Conservation (phyloP, 805 yeast genomes). For the Candida alai region DNA sequence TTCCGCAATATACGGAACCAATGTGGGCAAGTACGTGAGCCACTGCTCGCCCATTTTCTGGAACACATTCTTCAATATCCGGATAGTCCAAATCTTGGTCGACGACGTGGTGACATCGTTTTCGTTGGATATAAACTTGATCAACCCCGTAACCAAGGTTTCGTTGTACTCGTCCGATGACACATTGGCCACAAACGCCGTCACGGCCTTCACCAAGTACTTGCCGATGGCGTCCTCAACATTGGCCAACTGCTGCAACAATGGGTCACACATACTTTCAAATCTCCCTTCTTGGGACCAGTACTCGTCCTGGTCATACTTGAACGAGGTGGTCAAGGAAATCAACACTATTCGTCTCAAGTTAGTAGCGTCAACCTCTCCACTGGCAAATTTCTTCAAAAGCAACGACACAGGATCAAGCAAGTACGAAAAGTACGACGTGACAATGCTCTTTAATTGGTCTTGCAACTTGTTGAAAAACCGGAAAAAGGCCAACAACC, state of each 20-base stretch:
- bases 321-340: constrained; percentile 76
- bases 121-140: constrained; percentile 35
- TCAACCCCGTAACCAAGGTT: constrained; percentile 44
- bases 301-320: constrained; percentile 87
- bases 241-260: constrained; percentile 61
- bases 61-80: constrained; percentile 75
- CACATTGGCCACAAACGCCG: constrained; percentile 68
- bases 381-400: constrained; percentile 46
- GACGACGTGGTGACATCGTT: constrained; percentile 60
- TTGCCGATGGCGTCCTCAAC: constrained; percentile 76
- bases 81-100: constrained; percentile 80
- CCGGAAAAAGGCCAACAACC: constrained; percentile 74
- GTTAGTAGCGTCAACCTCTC: constrained; percentile 41
- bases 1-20: constrained; percentile 95
- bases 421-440: constrained; percentile 82
- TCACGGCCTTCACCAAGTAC: constrained; percentile 73
- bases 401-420: constrained; percentile 66
- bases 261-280: constrained; percentile 59
- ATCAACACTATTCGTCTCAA: constrained; percentile 71
- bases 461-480: constrained; percentile 84
- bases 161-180: constrained; percentile 71
- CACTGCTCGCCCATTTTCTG: constrained; percentile 93
- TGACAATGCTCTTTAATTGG: constrained; percentile 78
- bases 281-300: constrained; percentile 90
- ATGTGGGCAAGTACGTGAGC: constrained; percentile 85